Percentiles rank a stretch among this genome's conserved stretches.
Evolutionary conservation across 306 rosid genomes (phyloP).

Genomic region (Corylus avellana): DNA sequence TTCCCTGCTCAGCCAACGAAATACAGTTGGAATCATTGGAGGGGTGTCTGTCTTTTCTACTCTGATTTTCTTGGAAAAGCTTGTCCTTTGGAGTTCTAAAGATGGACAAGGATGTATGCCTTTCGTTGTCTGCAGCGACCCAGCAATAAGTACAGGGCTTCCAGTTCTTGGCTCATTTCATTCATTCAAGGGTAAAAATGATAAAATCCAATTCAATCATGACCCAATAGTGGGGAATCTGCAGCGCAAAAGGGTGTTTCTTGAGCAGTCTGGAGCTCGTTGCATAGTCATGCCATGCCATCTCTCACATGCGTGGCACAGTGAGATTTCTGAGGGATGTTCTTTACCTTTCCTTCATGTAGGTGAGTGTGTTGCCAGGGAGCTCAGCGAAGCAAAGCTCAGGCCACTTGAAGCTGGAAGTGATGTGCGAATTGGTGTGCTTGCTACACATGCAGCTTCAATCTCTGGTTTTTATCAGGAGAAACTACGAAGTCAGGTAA

Average conservation of each 20-base stretch:
- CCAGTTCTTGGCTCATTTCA: slow-evolving; percentile 28
- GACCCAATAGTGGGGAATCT: slow-evolving; percentile 47
- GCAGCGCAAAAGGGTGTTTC: slow-evolving; percentile 43
- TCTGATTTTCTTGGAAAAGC: slow-evolving; percentile 81
- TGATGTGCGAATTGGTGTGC: slow-evolving; percentile 53
- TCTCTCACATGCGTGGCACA: slow-evolving; percentile 58
- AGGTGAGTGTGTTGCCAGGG: slow-evolving; percentile 66
- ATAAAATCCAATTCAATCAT: slow-evolving; percentile 31
- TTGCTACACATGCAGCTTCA: slow-evolving; percentile 41
- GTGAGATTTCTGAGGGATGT: slow-evolving; percentile 51
- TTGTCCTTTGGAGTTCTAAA: slow-evolving; percentile 68
- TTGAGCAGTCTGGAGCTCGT: slow-evolving; percentile 59
- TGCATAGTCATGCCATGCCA: slow-evolving; percentile 76
- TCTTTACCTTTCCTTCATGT: slow-evolving; percentile 62
- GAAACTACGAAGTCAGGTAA: slow-evolving; percentile 60
- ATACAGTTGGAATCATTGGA: slow-evolving; percentile 74
- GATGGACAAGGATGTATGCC: slow-evolving; percentile 67
- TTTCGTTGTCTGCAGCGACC: slow-evolving; percentile 76
- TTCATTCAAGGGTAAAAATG: slow-evolving; percentile 28
- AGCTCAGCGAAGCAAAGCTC: slow-evolving; percentile 57
- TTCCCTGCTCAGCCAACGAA: slow-evolving; percentile 53
- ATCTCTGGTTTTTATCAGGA: slow-evolving; percentile 50
- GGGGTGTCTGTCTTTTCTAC: slow-evolving; percentile 74
- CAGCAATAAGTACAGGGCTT: slow-evolving; percentile 48
- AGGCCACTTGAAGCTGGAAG: slow-evolving; percentile 55